A percentile compares a stretch with the other conserved stretches of the same genome.
Conservation (phyloP, 768 basidiomycete species). For the Tylopilus rubrobrunneus region DNA sequence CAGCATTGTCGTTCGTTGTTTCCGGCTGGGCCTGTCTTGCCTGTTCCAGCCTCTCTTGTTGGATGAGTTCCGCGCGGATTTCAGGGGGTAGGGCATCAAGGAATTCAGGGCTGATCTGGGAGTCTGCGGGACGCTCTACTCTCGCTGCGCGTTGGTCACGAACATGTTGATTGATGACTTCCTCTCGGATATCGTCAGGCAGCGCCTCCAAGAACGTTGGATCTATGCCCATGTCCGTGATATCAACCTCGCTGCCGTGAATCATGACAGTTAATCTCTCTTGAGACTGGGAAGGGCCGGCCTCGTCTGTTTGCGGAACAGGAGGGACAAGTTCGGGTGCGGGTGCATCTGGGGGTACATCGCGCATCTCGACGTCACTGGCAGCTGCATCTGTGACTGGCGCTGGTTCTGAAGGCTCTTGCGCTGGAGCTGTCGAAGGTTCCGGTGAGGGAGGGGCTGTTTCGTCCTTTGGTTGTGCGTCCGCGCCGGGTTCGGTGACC, state of each 20-base stretch:
- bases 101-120: conserved; percentile 92
- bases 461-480: conserved; percentile 12
- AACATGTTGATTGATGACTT: conserved; percentile 95
- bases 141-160: conserved; percentile 83
- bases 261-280: conserved; percentile 85
- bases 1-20: conserved; percentile 26
- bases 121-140: conserved; percentile 71
- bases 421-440: conserved; percentile 1
- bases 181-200: conserved; percentile 98
- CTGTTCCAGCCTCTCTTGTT: conserved; percentile 90
- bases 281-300: conserved; percentile 35
- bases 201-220: conserved; percentile 96
- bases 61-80: conserved; percentile 93
- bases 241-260: conserved; percentile 90
- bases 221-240: conserved; percentile 98
- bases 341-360: conserved; percentile 22
- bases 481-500: conserved; percentile 29
- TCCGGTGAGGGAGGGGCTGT: conserved; percentile 15
- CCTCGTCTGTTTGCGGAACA: conserved; percentile 15
- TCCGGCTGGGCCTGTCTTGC: conserved; percentile 33
- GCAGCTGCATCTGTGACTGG: conserved; percentile 31
- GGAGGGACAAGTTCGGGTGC: conserved; percentile 18
- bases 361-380: conserved; percentile 51
- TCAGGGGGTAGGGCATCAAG: conserved; percentile 94
- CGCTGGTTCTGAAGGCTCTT: conserved; percentile 13